These are phyloP conservation scores for Saccharomyces eubayanus DNA, from an alignment of 805 yeast species.

Conservation along the genomic window DNA sequence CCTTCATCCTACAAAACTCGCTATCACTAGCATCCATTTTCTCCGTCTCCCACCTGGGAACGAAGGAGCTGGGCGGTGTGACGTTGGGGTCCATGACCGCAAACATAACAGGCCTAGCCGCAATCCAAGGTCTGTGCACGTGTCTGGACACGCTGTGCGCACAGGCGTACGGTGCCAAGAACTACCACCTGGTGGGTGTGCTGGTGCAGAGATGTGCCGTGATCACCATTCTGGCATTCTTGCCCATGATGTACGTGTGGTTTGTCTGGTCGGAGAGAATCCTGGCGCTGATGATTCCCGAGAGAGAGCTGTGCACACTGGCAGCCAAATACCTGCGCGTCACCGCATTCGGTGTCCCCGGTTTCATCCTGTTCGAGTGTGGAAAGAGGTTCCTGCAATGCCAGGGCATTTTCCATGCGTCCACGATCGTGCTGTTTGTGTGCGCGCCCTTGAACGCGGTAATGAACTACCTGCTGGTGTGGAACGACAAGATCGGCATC, in stretches of 20 bases:
- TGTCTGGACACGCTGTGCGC: conserved; percentile 72
- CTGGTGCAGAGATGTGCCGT: conserved; percentile 61
- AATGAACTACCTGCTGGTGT: conserved; percentile 60
- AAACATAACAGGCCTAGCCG: conserved; percentile 64
- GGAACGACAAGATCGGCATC: conserved; percentile 52
- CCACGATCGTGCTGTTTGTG: conserved; percentile 57
- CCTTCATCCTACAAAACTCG: conserved; percentile 64
- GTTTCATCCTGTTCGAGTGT: conserved; percentile 59
- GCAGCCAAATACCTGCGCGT: conserved; percentile 53
- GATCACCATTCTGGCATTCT: conserved; percentile 44
- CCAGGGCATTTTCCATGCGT: conserved; percentile 74
- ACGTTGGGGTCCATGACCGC: conserved; percentile 72
- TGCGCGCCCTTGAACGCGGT: conserved; percentile 71
- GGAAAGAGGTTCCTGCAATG: conserved; percentile 67
- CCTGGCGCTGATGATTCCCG: conserved; percentile 38
- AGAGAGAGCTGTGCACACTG: conserved; percentile 37
- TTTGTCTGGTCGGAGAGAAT: conserved; percentile 44
- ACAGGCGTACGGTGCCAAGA: conserved; percentile 66
- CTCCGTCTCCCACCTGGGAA: conserved; percentile 67
- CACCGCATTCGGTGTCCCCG: conserved; percentile 61
- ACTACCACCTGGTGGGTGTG: conserved; percentile 56
- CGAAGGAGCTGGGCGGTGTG: conserved; percentile 65
- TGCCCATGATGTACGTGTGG: conserved; percentile 59
- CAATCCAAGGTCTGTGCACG: conserved; percentile 72
- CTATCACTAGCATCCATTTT: conserved; percentile 70